Percentiles rank a stretch among this genome's conserved stretches.
phyloP scores from a whole-genome alignment of 768 basidiomycete genomes.

The Panaeolus cyanescens region DNA sequence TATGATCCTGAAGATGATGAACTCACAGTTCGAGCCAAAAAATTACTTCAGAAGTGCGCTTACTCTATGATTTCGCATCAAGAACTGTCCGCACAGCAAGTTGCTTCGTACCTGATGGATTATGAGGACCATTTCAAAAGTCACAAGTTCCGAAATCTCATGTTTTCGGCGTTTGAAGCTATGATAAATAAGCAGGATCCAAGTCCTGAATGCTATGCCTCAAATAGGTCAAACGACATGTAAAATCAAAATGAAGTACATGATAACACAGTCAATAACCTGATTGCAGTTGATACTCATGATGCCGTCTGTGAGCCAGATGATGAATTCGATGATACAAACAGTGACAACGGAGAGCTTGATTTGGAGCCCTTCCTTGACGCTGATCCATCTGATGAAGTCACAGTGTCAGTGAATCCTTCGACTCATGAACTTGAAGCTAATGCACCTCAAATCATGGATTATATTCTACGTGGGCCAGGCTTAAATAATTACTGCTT shows the following conservation, averaged over 20 bases:
- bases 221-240: too few species aligned
- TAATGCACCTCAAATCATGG: constrained; percentile 17
- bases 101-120: constrained; percentile 34
- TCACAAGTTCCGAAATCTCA: constrained; percentile 33
- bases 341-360: background rate
- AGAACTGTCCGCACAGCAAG: constrained; percentile 41
- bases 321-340: background rate
- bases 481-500: constrained; percentile 17
- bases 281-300: background rate
- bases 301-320: background rate
- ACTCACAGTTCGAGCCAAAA: constrained; percentile 23
- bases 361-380: background rate
- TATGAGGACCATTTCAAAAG: constrained; percentile 37
- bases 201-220: constrained; percentile 23
- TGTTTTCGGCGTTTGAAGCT: constrained; percentile 34
- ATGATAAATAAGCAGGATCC: constrained; percentile 20
- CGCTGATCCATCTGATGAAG: constrained; percentile 11
- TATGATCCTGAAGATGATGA: constrained; percentile 18
- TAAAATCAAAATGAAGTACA: too few species aligned
- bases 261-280: too few species aligned
- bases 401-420: constrained; percentile 7
- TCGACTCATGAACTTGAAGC: constrained; percentile 14
- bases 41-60: constrained; percentile 38
- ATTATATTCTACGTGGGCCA: constrained; percentile 24
- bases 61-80: constrained; percentile 36